Evolutionary conservation across 2,329 filamentous ascomycete species (phyloP), one percentile per base, ranked within the genome.

Genomic region (Claviceps humidiphila): DNA sequence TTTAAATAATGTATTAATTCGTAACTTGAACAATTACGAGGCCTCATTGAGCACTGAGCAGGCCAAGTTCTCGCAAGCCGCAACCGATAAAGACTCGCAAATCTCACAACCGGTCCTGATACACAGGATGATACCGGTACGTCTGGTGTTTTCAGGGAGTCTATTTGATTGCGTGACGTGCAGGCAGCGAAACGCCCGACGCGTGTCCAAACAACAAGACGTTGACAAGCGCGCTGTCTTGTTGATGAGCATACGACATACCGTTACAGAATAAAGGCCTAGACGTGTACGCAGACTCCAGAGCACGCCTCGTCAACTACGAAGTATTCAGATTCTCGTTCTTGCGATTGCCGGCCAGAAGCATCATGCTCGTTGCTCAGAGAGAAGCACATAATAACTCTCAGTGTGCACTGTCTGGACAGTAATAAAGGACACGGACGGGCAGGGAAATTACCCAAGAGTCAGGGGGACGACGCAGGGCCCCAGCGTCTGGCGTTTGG

Each of bases 371-470:
- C 45, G 16, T 22, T 38, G 45, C 34, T 47, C 45, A 22, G 38
- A 30, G 37, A 30, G n/a, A 38, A 42, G 17, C 11, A 41, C 8
- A 26, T 20, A 22, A n/a, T 30, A 17, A 40, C 30, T 26, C 20
- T 49, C 42, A 20, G 4, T 44, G 42, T 17, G 16, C 30, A 30
- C 30, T 24, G 22, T 24, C 22, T 30, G 30, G 17, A 38, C n/a
- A n/a, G n/a, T n/a, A n/a, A n/a, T n/a, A n/a, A n/a, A 38, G 45
- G 45, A 47, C 48, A 46, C 24, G n/a, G 47, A 40, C 22, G 30
- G 49, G 13, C 49, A 47, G 53, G 30, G 53, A 52, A 54, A 54
- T 54, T 53, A 46, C n/a, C 39, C 47, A 52, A 42, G 53, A 44
- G 47, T 24, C 41, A 48, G 30, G 51, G 45, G 45, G 9, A 1